Evolutionary conservation across 1,284 basidiomycete genomes (phyloP).

Genomic region (Cryptococcus sp.): DNA sequence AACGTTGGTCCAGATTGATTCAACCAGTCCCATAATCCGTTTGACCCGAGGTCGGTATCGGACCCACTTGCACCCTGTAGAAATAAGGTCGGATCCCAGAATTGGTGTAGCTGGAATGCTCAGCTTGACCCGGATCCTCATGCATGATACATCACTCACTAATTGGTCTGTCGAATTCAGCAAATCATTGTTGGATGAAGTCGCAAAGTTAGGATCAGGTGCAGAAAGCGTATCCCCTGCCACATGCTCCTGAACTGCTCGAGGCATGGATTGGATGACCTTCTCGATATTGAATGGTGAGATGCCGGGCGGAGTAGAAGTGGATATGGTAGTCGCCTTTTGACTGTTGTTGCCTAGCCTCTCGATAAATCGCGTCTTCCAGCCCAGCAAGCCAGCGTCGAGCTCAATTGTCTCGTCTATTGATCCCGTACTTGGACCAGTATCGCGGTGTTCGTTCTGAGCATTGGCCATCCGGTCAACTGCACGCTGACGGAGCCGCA

Average conservation of each 20-base stretch:
- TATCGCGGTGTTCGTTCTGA: background rate
- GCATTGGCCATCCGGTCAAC: slow-evolving; percentile 9
- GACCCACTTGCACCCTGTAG: too few relatives aligned
- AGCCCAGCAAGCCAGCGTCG: slow-evolving; percentile 24
- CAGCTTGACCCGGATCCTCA: background rate
- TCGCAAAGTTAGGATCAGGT: background rate
- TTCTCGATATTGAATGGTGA: background rate
- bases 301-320: background rate
- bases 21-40: too few relatives aligned
- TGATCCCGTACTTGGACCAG: background rate
- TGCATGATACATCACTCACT: slow-evolving; percentile 6
- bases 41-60: too few relatives aligned
- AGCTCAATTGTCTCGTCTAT: slow-evolving; percentile 8
- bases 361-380: slow-evolving; percentile 28
- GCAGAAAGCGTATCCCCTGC: slow-evolving; percentile 1
- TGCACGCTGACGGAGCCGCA: slow-evolving; percentile 16
- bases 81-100: slow-evolving; percentile 13
- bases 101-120: slow-evolving; percentile 14
- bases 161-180: slow-evolving; percentile 10
- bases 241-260: slow-evolving; percentile 14
- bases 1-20: too few relatives aligned
- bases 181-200: background rate
- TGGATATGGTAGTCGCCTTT: slow-evolving; percentile 12
- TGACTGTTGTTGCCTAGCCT: slow-evolving; percentile 10
- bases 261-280: background rate